These are phyloP conservation scores for Aspergillus steynii DNA, from an alignment of 495 filamentous ascomycete species.

Conservation along the genomic window DNA sequence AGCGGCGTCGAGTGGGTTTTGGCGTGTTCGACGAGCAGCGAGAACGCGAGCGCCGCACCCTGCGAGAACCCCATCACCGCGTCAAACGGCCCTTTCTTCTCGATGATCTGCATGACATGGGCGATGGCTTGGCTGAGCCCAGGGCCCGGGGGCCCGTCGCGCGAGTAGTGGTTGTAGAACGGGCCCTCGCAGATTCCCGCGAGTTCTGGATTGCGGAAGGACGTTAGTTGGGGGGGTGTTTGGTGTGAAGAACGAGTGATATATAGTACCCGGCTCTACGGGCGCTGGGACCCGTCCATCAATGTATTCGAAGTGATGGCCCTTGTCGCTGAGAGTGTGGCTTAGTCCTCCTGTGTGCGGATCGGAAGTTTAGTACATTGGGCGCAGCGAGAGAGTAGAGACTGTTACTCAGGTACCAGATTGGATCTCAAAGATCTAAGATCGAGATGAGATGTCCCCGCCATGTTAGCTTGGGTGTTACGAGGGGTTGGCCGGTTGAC, in stretches of 20 bases:
- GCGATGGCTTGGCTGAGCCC: constrained; percentile 33
- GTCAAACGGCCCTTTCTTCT: constrained; percentile 45
- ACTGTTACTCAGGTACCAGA: constrained; percentile 18
- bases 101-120: constrained; percentile 32
- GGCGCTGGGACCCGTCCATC: constrained; percentile 32
- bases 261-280: constrained; percentile 30
- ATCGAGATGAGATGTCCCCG: neutral
- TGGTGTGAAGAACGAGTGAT: neutral
- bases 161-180: constrained; percentile 41
- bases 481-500: constrained; percentile 1
- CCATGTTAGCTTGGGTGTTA: constrained; percentile 10
- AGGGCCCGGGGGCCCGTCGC: constrained; percentile 26
- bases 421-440: constrained; percentile 45
- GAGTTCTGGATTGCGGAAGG: constrained; percentile 27
- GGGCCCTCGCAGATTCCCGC: constrained; percentile 37
- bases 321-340: constrained; percentile 31
- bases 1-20: constrained; percentile 29
- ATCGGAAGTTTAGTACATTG: constrained; percentile 3
- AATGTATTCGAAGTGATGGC: constrained; percentile 37
- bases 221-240: neutral
- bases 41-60: constrained; percentile 40
- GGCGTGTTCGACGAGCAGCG: constrained; percentile 37
- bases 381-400: neutral
- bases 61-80: constrained; percentile 49
- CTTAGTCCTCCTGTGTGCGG: constrained; percentile 31